Base-by-base conservation (phyloP, 371 early-diverging fungal species). In the Mortierella sp. region DNA sequence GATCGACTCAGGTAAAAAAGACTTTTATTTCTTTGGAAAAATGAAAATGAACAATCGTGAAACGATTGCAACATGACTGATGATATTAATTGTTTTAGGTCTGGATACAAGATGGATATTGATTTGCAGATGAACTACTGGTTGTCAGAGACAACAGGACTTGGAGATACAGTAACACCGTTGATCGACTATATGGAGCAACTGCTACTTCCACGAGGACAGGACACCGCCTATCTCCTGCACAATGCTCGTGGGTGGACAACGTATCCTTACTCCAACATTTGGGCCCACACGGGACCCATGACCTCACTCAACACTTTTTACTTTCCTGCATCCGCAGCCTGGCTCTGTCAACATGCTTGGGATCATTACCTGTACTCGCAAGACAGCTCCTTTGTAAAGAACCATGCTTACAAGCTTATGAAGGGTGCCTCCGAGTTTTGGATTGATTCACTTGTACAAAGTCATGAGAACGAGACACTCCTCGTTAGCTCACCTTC, bases 251-350 rank as follows among this genome's bases (percentile, higher is more conserved):
- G 73, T 12, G 79, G 79, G 60, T 79, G 79, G 79, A 66, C 57
- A 7, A 62, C 68, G 0, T 60, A 79, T 45, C 43, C 73, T 0
- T 79, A 62, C 14, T 69, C 72, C 57, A 79, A 79, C 56, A 72
- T 79, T 48, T 79, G 79, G 79, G 79, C 73, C 18, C 79, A 79
- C 37, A 79, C 79, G 1, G 79, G 79, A n/a, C 70, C 73, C 37
- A 79, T 73, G 11, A 47, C 61, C 14, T 55, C 66, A 16, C 44
- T 29, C 4, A 51, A 47, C 25, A 62, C 73, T 11, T 79, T 68
- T 29, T 73, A 73, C 28, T 73, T 79, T 43, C 80, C 80, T 9
- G 67, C 73, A 2, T 66, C 73, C 0, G 73, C 59, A 26, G 80
- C 80, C 1, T 79, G 80, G 80, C n/a, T 79, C 4, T 72, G 72